These are phyloP conservation scores for Zymoseptoria tritici DNA, from an alignment of 2,329 filamentous ascomycete species.

Conservation along the genomic window DNA sequence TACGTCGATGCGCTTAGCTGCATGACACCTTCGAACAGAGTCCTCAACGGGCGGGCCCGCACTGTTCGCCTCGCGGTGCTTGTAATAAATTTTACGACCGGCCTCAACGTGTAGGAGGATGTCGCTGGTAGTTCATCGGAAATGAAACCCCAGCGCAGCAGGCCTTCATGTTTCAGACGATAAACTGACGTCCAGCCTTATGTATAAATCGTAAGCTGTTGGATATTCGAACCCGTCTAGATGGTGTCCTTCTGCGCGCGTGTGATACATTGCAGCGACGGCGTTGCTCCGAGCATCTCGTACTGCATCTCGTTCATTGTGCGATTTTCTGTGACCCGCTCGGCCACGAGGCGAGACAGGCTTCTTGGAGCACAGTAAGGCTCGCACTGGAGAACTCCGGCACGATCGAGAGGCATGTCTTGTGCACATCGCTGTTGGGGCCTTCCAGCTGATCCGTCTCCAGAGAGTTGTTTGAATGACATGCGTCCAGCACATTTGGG, in stretches of 20 bases:
- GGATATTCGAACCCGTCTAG: not conserved
- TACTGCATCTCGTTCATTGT: not conserved
- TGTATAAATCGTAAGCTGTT: not conserved
- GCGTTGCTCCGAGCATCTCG: not conserved
- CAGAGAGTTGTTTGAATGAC: no score
- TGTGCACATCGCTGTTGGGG: no score
- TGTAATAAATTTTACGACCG: not conserved
- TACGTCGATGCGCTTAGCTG: not conserved
- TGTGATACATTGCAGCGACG: not conserved
- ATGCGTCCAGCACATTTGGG: not conserved
- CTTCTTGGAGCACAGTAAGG: no score
- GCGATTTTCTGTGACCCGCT: not conserved
- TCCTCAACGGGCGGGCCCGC: not conserved
- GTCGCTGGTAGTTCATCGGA: no score
- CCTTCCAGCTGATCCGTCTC: no score
- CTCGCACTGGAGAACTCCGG: no score
- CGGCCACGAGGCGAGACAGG: not conserved
- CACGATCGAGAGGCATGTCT: no score
- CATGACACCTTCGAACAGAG: not conserved
- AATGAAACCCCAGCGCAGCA: no score
- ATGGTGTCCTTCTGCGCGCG: not conserved
- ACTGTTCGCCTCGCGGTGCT: not conserved
- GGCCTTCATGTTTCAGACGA: no score
- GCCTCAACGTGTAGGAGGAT: not conserved
- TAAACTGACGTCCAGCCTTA: no score